phyloP scores from a whole-genome alignment of 2,329 filamentous ascomycete species.

The Cadophora luteo-olivacea region DNA sequence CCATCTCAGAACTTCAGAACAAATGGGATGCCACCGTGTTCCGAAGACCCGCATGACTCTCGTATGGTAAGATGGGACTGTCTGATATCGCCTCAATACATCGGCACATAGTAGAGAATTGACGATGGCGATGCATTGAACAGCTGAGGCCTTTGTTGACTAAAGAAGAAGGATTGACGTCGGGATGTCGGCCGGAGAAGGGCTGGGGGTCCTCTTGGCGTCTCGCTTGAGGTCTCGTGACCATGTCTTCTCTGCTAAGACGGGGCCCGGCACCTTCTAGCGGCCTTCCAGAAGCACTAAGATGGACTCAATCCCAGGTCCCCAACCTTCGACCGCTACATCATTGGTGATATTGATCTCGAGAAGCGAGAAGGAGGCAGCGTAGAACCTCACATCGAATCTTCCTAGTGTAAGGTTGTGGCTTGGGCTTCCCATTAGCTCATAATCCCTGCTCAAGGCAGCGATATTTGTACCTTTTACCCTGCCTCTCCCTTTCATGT shows the following conservation, averaged over 20 bases:
- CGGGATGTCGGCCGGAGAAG: not conserved
- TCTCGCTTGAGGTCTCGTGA: not conserved
- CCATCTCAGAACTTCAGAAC: not conserved
- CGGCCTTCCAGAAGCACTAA: not conserved
- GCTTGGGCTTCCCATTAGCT: slow-evolving; percentile 6
- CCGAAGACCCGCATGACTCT: slow-evolving; percentile 6
- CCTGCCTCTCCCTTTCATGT: not conserved
- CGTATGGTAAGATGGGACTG: not conserved
- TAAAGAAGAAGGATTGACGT: not conserved
- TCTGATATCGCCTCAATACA: not conserved
- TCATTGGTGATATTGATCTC: not conserved
- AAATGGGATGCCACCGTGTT: not conserved
- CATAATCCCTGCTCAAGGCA: not conserved
- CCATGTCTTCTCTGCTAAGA: not conserved
- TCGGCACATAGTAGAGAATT: not conserved
- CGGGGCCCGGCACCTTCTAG: slow-evolving; percentile 1
- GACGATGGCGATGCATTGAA: not conserved
- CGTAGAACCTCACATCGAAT: not conserved
- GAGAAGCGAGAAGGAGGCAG: not conserved
- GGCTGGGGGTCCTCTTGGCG: not conserved
- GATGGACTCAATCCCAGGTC: not conserved
- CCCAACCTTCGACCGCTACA: not conserved
- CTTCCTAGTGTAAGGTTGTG: not conserved
- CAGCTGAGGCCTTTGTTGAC: slow-evolving; percentile 6
- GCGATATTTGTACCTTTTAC: not conserved